phyloP scores from a whole-genome alignment of 2,329 filamentous ascomycete genomes.

The Ambrosiella cleistominuta region DNA sequence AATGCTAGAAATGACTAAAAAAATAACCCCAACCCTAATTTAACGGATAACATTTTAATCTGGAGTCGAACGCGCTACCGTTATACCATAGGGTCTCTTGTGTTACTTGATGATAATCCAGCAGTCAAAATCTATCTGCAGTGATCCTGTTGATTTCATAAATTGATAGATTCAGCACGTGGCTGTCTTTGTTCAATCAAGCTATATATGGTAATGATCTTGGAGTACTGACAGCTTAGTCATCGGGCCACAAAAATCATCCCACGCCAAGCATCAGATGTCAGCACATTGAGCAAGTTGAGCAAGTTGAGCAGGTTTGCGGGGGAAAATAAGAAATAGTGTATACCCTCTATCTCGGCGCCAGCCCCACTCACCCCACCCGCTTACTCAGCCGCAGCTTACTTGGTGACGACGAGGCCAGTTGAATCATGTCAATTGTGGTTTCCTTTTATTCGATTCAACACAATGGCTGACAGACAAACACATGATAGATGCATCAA shows the following conservation, averaged over 20 bases:
- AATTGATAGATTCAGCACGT: no score
- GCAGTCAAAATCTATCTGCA: no score
- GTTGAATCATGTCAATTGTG: no score
- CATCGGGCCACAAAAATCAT: neutral
- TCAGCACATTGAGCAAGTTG: neutral
- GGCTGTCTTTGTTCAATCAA: no score
- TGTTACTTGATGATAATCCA: neutral
- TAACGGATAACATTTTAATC: conserved; percentile 14
- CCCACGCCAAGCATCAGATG: neutral
- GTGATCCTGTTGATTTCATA: no score
- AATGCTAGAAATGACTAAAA: neutral
- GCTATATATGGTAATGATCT: neutral
- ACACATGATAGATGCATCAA: neutral
- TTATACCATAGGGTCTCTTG: conserved; percentile 8
- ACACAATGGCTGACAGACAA: neutral
- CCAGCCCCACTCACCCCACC: no score
- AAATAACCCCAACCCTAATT: conserved; percentile 13
- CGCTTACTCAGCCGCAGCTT: no score
- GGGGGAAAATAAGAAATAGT: neutral
- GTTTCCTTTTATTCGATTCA: neutral
- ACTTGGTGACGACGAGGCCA: no score
- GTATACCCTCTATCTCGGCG: no score
- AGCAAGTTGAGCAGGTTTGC: neutral
- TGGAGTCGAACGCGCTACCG: conserved; percentile 14
- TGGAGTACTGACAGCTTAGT: no score